A percentile compares a stretch with the other conserved stretches of the same genome.
These are phyloP conservation scores for Tricholoma sp. DNA, from an alignment of 768 basidiomycete genomes.

Conservation along the genomic window DNA sequence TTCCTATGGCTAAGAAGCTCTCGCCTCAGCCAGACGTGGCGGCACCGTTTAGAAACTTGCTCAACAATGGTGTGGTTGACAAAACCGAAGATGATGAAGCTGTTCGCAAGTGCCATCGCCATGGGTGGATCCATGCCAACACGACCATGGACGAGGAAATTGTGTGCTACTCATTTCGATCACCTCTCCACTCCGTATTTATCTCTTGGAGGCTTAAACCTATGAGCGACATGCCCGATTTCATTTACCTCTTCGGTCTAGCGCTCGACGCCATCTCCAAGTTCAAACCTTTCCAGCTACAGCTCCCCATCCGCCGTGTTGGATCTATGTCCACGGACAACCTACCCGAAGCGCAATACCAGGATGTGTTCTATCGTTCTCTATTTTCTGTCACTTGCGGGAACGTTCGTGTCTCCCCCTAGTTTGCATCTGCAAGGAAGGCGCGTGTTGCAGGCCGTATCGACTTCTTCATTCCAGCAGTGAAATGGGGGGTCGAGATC, in stretches of 20 bases:
- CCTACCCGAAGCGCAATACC: conserved; percentile 10
- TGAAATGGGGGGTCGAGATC: conserved; percentile 6
- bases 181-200: neutral
- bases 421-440: neutral
- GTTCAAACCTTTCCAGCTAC: conserved; percentile 5
- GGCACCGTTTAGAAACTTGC: neutral
- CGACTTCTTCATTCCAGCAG: conserved; percentile 6
- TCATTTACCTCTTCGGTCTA: neutral
- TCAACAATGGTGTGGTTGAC: neutral
- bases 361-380: conserved; percentile 10
- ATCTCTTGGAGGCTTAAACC: neutral
- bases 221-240: neutral
- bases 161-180: neutral
- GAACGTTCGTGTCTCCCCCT: conserved; percentile 2
- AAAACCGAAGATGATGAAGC: neutral
- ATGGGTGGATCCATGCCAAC: neutral
- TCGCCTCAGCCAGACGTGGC: neutral
- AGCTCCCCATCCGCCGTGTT: conserved; percentile 1
- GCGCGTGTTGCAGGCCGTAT: conserved; percentile 2
- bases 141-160: neutral
- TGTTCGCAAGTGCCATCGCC: neutral
- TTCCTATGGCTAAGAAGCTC: neutral
- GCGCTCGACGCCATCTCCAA: neutral
- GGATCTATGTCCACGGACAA: neutral
- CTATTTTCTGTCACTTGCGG: conserved; percentile 3